Evolutionary conservation across 169 alveolate genomes (phyloP), one percentile per base, ranked within the genome.

Genomic region (Plasmodium fragile): DNA sequence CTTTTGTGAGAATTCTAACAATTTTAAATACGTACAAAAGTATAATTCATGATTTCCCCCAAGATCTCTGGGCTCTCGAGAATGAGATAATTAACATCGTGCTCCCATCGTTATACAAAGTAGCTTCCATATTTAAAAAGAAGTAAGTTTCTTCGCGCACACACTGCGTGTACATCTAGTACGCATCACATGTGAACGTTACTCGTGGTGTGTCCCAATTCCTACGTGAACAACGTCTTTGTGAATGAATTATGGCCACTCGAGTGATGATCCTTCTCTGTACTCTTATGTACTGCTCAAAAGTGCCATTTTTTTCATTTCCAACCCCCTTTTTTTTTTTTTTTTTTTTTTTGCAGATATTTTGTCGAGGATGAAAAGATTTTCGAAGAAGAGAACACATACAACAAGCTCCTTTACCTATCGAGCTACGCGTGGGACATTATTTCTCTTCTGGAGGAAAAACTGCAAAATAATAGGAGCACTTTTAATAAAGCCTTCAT

Each of bases 391-490:
- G 49, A 52, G 49, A 81, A 72, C 43, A 18, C 84, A 13, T 45
- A 79, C 45, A 91, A 79, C 39, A 91, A 91, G 52, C 75, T 80
- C 59, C 16, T 71, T 11, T 91, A 91, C 43, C 53, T 91, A 28
- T 91, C 94, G 30, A 80, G 75, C 53, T 91, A 34, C 55, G 41
- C 94, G 4, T 91, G 94, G 94, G 32, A 91, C 41, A 91, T 91
- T 70, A 91, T 91, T 70, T 79, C 91, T 3, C 77, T 65, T 18
- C 59, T 91, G 65, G 94, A 91, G 53, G 73, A 80, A 43, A 91
- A 91, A 77, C 32, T 91, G 41, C 80, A 91, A 34, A 71, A 91
- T 49, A 73, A 91, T 16, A 45, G 55, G 36, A 53, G 55, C 34
- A 53, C 82, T 80, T 91, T 91, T 59, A 91, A 80, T 43, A 59